Percentiles rank a stretch among this genome's conserved stretches.
Evolutionary conservation across 148 eudicot genomes (phyloP).

Genomic region (Chenopodium album): DNA sequence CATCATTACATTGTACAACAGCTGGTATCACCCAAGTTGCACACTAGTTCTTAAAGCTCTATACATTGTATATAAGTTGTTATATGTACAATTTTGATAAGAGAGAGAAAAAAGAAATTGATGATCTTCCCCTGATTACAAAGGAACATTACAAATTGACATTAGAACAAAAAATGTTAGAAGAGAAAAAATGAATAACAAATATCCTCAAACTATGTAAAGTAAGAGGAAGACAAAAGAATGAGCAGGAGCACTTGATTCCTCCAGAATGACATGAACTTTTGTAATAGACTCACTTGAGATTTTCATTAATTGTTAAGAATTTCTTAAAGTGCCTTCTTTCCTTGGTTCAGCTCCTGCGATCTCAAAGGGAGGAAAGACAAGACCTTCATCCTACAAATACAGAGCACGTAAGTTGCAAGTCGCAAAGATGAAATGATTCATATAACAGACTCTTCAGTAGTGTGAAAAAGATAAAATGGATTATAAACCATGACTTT

Average conservation of each 20-base stretch:
- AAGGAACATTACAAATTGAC: no score
- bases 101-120: no score
- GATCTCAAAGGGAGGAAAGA: slow-evolving; percentile 39
- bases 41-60: no score
- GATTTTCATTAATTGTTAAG: not conserved
- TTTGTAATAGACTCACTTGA: not conserved
- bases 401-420: not conserved
- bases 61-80: no score
- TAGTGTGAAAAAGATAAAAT: not conserved
- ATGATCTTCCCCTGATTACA: no score
- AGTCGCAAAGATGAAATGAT: not conserved
- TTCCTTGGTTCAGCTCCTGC: slow-evolving; percentile 27
- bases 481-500: no score
- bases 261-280: not conserved
- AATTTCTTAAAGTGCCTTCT: slow-evolving; percentile 18
- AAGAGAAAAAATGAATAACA: no score
- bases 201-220: not conserved
- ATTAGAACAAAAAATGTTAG: no score
- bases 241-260: not conserved
- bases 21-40: no score
- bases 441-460: not conserved
- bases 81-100: no score
- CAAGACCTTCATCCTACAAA: slow-evolving; percentile 60
- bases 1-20: no score
- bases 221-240: not conserved